Evolutionary conservation across 2,329 filamentous ascomycete genomes (phyloP).

Genomic region (Tolypocladium guangdongense): DNA sequence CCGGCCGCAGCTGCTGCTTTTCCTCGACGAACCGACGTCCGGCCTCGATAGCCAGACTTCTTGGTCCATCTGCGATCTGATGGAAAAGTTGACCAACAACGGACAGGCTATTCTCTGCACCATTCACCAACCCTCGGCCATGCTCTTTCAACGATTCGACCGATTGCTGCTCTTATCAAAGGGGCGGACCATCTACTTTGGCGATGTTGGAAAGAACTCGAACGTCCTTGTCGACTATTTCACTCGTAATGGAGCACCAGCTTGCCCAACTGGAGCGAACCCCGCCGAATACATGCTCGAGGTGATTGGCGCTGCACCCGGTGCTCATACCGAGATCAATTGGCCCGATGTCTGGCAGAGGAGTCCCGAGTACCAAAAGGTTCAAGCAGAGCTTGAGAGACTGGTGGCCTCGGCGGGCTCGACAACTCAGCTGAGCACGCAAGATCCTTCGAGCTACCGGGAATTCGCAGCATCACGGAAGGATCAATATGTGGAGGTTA

Average conservation of each 20-base stretch:
- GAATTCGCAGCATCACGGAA: background rate
- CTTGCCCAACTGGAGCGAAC: constrained; percentile 42
- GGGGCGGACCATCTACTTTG: constrained; percentile 33
- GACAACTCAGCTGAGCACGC: background rate
- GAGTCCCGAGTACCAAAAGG: background rate
- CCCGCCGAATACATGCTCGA: constrained; percentile 58
- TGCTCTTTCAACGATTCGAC: constrained; percentile 38
- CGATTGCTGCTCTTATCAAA: constrained; percentile 45
- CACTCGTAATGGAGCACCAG: constrained; percentile 43
- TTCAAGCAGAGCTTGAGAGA: background rate
- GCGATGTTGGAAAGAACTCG: constrained; percentile 36
- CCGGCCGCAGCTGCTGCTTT: constrained; percentile 35
- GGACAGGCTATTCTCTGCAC: constrained; percentile 39
- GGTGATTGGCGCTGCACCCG: constrained; percentile 13
- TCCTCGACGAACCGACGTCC: constrained; percentile 42
- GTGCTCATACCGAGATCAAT: background rate
- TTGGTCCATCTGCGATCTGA: constrained; percentile 61
- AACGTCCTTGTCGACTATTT: constrained; percentile 44
- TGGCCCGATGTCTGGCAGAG: background rate
- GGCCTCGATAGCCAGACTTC: constrained; percentile 51
- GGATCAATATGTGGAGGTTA: background rate
- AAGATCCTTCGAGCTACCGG: background rate
- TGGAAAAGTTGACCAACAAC: constrained; percentile 48
- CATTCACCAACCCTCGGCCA: constrained; percentile 36
- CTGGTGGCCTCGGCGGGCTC: background rate